Percentiles rank a stretch among this genome's conserved stretches.
Conservation (phyloP, 805 yeast species). For the Saccharomycopsis schoenii region DNA sequence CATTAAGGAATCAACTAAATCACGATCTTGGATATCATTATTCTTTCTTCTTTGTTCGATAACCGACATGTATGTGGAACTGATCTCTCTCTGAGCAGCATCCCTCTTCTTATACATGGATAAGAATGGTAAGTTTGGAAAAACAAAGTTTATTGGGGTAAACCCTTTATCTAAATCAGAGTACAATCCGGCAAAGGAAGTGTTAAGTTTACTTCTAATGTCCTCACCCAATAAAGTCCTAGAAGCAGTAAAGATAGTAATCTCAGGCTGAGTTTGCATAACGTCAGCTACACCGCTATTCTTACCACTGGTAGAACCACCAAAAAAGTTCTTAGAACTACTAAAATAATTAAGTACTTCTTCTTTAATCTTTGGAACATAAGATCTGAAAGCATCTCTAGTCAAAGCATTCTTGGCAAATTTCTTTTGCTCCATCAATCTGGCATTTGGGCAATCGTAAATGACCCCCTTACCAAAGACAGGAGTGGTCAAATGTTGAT, state of each 20-base stretch:
- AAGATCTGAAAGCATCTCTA: constrained; percentile 67
- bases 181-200: constrained; percentile 75
- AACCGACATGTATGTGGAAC: constrained; percentile 70
- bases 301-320: constrained; percentile 21
- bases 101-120: constrained; percentile 72
- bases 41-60: constrained; percentile 63
- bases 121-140: constrained; percentile 87
- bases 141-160: constrained; percentile 90
- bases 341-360: constrained; percentile 65
- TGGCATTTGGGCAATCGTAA: constrained; percentile 89
- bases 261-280: constrained; percentile 81
- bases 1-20: constrained; percentile 82
- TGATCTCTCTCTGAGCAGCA: constrained; percentile 72
- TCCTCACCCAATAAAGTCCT: constrained; percentile 87
- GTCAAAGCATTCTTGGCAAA: constrained; percentile 88
- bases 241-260: constrained; percentile 94
- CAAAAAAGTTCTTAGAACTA: constrained; percentile 38
- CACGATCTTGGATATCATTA: constrained; percentile 76
- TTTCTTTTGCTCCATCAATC: constrained; percentile 97
- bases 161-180: constrained; percentile 94
- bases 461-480: constrained; percentile 97
- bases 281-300: constrained; percentile 50
- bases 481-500: constrained; percentile 96
- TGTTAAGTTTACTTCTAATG: constrained; percentile 72
- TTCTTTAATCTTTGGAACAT: constrained; percentile 80